These are phyloP conservation scores for Metarhizium album DNA, from an alignment of 2,329 filamentous ascomycete species.

Conservation along the genomic window DNA sequence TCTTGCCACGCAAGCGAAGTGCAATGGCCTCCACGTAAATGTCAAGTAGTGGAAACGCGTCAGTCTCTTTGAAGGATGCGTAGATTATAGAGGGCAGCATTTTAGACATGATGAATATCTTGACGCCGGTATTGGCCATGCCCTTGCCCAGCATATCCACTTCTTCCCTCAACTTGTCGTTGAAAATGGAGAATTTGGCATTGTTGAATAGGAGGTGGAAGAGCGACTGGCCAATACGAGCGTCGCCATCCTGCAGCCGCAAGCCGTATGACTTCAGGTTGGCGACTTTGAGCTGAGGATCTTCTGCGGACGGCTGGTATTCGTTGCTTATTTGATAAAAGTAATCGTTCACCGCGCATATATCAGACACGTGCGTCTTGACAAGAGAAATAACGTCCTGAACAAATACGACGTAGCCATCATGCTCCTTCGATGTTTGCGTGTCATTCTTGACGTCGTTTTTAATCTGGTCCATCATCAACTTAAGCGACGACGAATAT, in stretches of 20 bases:
- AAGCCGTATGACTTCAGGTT: constrained; percentile 45
- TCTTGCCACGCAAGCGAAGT: constrained; percentile 22
- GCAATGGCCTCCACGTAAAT: constrained; percentile 36
- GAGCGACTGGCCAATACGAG: constrained; percentile 34
- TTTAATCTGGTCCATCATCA: constrained; percentile 44
- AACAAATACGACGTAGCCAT: constrained; percentile 38
- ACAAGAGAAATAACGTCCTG: constrained; percentile 42
- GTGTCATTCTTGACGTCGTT: constrained; percentile 32
- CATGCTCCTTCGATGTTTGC: constrained; percentile 29
- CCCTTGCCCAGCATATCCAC: constrained; percentile 33
- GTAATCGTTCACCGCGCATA: constrained; percentile 43
- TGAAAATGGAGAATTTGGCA: constrained; percentile 43
- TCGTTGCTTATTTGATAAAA: constrained; percentile 46
- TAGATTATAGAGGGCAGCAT: constrained; percentile 45
- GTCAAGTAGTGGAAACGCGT: constrained; percentile 38
- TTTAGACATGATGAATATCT: constrained; percentile 36
- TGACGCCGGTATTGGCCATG: constrained; percentile 34
- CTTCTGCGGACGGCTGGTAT: constrained; percentile 43
- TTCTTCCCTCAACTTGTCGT: constrained; percentile 37
- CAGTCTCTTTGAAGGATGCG: constrained; percentile 21
- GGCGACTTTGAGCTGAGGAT: constrained; percentile 46
- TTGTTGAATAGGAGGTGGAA: constrained; percentile 49
- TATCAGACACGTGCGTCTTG: constrained; percentile 40
- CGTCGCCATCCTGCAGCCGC: constrained; percentile 40
- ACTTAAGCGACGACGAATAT: constrained; percentile 31